Percentiles rank a stretch among this genome's conserved stretches.
Evolutionary conservation across 1,284 basidiomycete species (phyloP).

Genomic region (Rhodofomes roseus): DNA sequence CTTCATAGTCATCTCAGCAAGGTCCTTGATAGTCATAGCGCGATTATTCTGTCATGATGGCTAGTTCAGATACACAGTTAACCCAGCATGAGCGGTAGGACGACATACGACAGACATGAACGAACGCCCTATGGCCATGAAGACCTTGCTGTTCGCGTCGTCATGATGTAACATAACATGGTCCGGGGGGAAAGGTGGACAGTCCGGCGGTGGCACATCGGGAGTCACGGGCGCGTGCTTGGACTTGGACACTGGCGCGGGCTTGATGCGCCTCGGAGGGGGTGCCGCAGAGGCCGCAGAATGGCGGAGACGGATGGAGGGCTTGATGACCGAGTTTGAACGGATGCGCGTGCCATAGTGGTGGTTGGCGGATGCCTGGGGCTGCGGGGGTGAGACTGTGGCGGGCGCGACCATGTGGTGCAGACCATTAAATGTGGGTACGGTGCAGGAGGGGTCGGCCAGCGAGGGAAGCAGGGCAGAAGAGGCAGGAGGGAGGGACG

Average conservation of each 20-base stretch:
- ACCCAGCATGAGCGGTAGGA: constrained; percentile 5
- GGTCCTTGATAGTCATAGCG: constrained; percentile 80
- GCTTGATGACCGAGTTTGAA: constrained; percentile 47
- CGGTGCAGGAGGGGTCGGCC: constrained; percentile 33
- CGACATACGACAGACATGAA: constrained; percentile 67
- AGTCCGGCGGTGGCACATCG: constrained; percentile 12
- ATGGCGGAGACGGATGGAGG: constrained; percentile 45
- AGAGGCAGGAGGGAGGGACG: constrained; percentile 18
- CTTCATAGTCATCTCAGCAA: constrained; percentile 62
- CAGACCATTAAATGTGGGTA: constrained; percentile 33
- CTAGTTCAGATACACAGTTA: constrained; percentile 3
- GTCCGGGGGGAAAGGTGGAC: constrained; percentile 51
- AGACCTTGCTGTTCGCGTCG: constrained; percentile 65
- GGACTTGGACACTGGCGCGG: constrained; percentile 24
- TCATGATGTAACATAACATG: constrained; percentile 67
- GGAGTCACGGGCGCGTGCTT: constrained; percentile 13
- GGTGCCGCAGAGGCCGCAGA: constrained; percentile 28
- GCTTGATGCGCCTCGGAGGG: constrained; percentile 35
- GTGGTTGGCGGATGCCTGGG: constrained; percentile 27
- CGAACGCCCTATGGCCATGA: constrained; percentile 65
- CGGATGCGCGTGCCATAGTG: constrained; percentile 55
- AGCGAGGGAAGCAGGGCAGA: constrained; percentile 33
- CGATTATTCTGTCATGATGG: constrained; percentile 54
- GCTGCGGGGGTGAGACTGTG: constrained; percentile 22
- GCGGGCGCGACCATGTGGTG: constrained; percentile 29